Base-by-base conservation (phyloP, 768 basidiomycete genomes). In the Pisolithus orientalis region DNA sequence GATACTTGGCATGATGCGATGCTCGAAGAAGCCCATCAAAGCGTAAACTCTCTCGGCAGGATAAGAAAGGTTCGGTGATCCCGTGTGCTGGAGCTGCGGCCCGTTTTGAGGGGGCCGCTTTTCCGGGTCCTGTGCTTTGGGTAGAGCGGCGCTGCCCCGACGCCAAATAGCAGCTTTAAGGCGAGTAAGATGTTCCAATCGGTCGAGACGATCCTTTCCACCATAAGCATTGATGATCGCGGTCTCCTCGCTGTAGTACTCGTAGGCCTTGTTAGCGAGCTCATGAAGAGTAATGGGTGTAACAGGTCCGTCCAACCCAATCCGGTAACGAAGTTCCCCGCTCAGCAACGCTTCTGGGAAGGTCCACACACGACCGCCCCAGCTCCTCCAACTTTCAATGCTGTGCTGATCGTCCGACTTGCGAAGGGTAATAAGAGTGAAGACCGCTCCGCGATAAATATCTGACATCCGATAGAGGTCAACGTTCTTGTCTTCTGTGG, bases 1-100 rank as follows among this genome's bases (percentile, higher is more conserved):
- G 6, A 42, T 47, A 24, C 49, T 54, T 1, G 60, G 60, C 44
- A 55, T 49, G 17, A 61, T 61, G 1, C 60, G 53, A 16, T 58
- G 60, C n/a, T 61, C 53, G 31, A 61, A 61, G 39, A 61, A 61
- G 9, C 60, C 60, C 60, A 61, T 61, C 29, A 61, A 43, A 6
- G 60, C 60, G 11, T 61, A 61, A 1, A 61, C 59, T 11, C 50
- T 52, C 34, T 61, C 57, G 13, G 60, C 60, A 24, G 52, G 47
- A 29, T 61, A 61, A 5, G 57, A 50, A 24, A 45, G 45, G 8
- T 42, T 44, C 16, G 39, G 13, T 32, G 11, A 32, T 10, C 13
- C 31, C 52, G 49, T 38, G 13, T 24, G 28, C 7, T 40, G 43
- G 29, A 47, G 3, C 28, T 49, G 32, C 13, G 10, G 45, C 0